Base-by-base conservation (phyloP, 2,329 filamentous ascomycete species). In the Xylaria polymorpha region DNA sequence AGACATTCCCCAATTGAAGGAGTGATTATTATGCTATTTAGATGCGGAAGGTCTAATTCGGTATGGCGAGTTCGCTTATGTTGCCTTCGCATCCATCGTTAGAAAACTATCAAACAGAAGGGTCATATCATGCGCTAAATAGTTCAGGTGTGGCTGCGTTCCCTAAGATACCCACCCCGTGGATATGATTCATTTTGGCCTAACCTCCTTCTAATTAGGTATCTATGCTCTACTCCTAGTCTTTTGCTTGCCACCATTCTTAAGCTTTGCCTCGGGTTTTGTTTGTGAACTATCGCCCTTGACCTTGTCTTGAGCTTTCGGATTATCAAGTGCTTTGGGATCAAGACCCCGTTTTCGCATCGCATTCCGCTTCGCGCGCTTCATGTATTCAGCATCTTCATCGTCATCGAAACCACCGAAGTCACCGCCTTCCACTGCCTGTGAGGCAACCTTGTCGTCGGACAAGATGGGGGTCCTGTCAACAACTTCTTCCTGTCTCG, bases 391-490 rank as follows among this genome's bases (percentile, higher is more conserved):
- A 74, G 85, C 80, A 77, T 95, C 93, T 77, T 90, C 91, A 0
- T 91, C 88, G 0, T 94, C 91, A 69, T 94, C 89, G 78, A 92
- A 95, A 1, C 87, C 91, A 60, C 89, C 91, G 78, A 94, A 94
- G 58, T 83, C 83, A 68, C 88, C 87, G 20, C 83, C 83, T 35
- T 77, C 76, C 10, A 78, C 77, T 9, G 76, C 76, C 20, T 80
- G 78, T 4, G 77, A 76, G 29, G 85, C 80, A 14, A 83, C 82
- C 37, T 84, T 81, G 18, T 81, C 79, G 55, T 85, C 80, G 57
- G 78, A 79, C 14, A 83, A 78, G 66, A 94, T 90, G 14, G 92
- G 92, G 1, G 90, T 89, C 83, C 88, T 92, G 80, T 96, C 92
- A 20, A 91, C 79, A 65, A 87, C 80, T 55, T 86, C 84, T 57